Conservation (phyloP, 768 basidiomycete species). For the Naganishia vaughanmartiniae region DNA sequence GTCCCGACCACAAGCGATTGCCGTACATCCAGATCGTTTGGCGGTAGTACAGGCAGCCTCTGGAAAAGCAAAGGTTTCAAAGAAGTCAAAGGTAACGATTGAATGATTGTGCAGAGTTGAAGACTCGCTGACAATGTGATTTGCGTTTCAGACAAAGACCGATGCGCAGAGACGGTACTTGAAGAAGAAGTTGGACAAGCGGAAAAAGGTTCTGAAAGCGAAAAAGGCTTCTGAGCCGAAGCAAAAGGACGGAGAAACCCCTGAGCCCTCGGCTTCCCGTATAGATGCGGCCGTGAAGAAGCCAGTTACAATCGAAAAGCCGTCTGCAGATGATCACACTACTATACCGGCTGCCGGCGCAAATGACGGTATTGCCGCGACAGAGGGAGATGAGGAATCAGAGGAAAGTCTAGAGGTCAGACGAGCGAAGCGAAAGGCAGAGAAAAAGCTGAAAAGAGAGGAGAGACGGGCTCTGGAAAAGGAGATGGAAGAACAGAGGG, state of each 20-base stretch:
- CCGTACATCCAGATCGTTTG: slow-evolving; percentile 19
- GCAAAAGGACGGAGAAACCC: slow-evolving; percentile 33
- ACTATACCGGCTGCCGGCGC: background rate
- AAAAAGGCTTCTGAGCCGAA: slow-evolving; percentile 42
- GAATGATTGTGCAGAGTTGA: background rate
- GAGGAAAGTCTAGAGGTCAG: slow-evolving; percentile 34
- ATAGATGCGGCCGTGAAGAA: background rate
- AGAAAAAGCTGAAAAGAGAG: slow-evolving; percentile 28
- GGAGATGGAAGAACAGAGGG: slow-evolving; percentile 30
- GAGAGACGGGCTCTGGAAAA: slow-evolving; percentile 34
- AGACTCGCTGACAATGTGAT: background rate
- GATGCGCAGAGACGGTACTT: slow-evolving; percentile 71
- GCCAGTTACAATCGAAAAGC: background rate
- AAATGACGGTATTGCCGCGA: background rate
- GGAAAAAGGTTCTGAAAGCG: slow-evolving; percentile 56
- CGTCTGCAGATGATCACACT: background rate
- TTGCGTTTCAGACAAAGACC: slow-evolving; percentile 59
- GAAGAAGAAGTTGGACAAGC: slow-evolving; percentile 67
- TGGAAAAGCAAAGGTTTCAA: background rate
- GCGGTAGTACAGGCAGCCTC: slow-evolving; percentile 19
- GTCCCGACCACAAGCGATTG: background rate
- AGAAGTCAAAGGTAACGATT: slow-evolving; percentile 5
- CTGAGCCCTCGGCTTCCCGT: background rate
- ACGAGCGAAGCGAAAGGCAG: slow-evolving; percentile 38
- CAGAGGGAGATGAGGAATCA: slow-evolving; percentile 20